Conservation (phyloP, 148 eudicot species). For the Nyssa sinensis region DNA sequence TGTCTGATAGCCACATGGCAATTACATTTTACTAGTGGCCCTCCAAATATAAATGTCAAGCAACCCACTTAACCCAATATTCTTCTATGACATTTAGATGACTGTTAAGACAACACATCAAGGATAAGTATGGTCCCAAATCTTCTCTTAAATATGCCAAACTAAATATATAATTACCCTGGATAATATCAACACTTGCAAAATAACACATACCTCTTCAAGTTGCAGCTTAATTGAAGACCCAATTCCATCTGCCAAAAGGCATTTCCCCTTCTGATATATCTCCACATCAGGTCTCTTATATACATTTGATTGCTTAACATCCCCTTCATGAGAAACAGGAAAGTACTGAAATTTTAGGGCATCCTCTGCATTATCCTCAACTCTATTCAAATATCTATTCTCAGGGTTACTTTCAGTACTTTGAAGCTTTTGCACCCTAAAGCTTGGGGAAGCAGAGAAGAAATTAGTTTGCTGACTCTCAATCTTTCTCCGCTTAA, state of each 20-base stretch:
- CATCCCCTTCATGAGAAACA: conserved; percentile 16
- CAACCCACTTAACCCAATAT: conserved; percentile 3
- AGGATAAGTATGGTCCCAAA: neutral
- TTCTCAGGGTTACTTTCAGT: conserved; percentile 6
- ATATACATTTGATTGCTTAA: conserved; percentile 17
- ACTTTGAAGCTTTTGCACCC: conserved; percentile 20
- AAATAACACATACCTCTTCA: conserved; percentile 46
- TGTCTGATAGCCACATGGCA: neutral
- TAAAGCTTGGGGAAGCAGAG: conserved; percentile 32
- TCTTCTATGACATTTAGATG: neutral
- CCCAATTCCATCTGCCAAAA: conserved; percentile 26
- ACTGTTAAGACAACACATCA: neutral
- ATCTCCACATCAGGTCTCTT: conserved; percentile 21
- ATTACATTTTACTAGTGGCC: conserved; percentile 9
- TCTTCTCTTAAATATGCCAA: conserved; percentile 3
- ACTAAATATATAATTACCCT: neutral
- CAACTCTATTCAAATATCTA: conserved; percentile 12
- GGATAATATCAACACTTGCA: neutral
- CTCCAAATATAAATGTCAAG: neutral
- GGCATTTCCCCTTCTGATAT: conserved; percentile 13
- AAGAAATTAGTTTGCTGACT: conserved; percentile 21
- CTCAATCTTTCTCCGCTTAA: conserved; percentile 60
- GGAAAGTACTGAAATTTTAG: conserved; percentile 12
- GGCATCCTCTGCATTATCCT: conserved; percentile 13
- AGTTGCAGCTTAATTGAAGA: conserved; percentile 23